Percentiles rank a stretch among this genome's conserved stretches.
These are phyloP conservation scores for Auricularia cornea DNA, from an alignment of 768 basidiomycete genomes.

Conservation along the genomic window DNA sequence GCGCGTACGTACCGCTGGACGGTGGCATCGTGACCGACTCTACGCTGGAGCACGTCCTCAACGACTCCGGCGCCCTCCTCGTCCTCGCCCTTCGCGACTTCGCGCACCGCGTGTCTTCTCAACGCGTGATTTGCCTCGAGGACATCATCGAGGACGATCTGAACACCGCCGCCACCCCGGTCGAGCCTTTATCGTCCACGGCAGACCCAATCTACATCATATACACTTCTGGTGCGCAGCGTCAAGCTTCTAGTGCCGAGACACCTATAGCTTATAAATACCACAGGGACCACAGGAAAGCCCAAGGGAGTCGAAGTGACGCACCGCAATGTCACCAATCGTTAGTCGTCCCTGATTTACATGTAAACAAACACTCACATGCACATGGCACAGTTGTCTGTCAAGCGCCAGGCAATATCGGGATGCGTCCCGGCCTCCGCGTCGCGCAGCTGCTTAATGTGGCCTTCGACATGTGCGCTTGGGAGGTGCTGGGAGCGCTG, in stretches of 20 bases:
- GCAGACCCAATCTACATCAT: conserved; percentile 39
- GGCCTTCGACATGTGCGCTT: conserved; percentile 60
- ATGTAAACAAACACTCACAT: background rate
- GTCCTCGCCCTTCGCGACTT: conserved; percentile 39
- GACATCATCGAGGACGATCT: conserved; percentile 8
- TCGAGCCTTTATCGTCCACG: conserved; percentile 29
- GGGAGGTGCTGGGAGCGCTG: conserved; percentile 48
- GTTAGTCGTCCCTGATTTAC: conserved; percentile 24
- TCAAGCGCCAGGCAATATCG: conserved; percentile 44
- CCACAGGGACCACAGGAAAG: conserved; percentile 42
- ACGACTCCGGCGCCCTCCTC: conserved; percentile 35
- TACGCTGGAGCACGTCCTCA: conserved; percentile 42
- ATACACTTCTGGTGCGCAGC: conserved; percentile 48
- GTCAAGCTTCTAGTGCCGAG: background rate
- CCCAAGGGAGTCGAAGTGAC: conserved; percentile 56
- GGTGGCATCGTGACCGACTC: conserved; percentile 49
- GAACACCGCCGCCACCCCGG: background rate
- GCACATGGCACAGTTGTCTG: conserved; percentile 28
- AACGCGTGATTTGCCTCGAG: conserved; percentile 17
- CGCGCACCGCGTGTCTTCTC: conserved; percentile 26
- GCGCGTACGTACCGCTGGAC: conserved; percentile 51
- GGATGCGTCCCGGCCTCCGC: conserved; percentile 46
- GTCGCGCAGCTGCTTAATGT: conserved; percentile 57
- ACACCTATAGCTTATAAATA: background rate
- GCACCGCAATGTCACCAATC: conserved; percentile 50